phyloP scores from a whole-genome alignment of 345 rosid genomes.

The Sonneratia caseolaris region DNA sequence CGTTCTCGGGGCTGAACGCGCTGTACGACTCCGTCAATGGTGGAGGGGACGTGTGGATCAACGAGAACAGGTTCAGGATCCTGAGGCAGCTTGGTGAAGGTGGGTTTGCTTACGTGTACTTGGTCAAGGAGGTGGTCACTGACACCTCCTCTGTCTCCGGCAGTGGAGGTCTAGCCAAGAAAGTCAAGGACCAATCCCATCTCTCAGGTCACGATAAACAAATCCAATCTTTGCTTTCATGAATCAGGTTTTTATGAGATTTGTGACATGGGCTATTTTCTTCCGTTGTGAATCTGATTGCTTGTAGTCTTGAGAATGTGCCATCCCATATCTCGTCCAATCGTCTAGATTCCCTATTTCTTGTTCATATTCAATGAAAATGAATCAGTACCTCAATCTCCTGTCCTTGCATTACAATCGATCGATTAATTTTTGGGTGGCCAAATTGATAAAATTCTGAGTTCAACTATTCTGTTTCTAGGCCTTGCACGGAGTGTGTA shows the following conservation, averaged over 20 bases:
- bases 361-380: background rate
- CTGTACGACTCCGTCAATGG: conserved; percentile 63
- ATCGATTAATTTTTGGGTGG: background rate
- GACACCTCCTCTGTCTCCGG: conserved; percentile 44
- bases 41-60: conserved; percentile 1
- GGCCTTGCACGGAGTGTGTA: background rate
- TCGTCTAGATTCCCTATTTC: background rate
- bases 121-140: conserved; percentile 66
- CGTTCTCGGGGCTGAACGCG: conserved; percentile 87
- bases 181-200: conserved; percentile 84
- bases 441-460: background rate
- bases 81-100: conserved; percentile 97
- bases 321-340: background rate
- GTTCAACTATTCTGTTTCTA: background rate
- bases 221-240: background rate
- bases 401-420: background rate
- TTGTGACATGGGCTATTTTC: background rate
- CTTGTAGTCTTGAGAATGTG: background rate
- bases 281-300: background rate
- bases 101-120: conserved; percentile 77
- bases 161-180: conserved; percentile 54
- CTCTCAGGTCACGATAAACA: conserved; percentile 51
- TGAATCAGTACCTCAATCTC: background rate
- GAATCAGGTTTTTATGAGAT: background rate
- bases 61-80: conserved; percentile 82